Conservation (phyloP, 257 asterid genomes). For the Solanum sparsipilum region DNA sequence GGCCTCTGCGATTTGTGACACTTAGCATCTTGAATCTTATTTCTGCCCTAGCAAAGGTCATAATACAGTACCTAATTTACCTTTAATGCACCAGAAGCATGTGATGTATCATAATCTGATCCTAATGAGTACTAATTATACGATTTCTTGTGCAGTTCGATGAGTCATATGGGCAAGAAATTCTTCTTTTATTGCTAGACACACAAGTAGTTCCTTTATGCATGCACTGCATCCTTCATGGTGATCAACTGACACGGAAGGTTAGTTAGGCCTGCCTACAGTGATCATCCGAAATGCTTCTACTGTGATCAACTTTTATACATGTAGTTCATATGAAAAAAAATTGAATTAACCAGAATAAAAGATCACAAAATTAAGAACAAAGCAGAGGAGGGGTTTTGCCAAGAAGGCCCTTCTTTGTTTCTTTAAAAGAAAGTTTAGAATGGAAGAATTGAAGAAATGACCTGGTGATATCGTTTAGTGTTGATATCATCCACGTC, state of each 20-base stretch:
- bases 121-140: too few relatives aligned
- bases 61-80: background rate
- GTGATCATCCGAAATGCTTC: background rate
- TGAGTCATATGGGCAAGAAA: background rate
- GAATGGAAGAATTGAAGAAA: background rate
- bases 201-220: background rate
- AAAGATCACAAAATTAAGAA: background rate
- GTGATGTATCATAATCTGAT: too few relatives aligned
- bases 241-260: background rate
- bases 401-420: background rate
- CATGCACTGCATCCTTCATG: background rate
- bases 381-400: background rate
- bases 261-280: background rate
- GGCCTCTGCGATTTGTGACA: background rate
- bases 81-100: background rate
- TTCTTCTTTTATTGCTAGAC: background rate
- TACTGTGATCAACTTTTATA: background rate
- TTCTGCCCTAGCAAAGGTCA: background rate
- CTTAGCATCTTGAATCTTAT: background rate
- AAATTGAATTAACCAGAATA: background rate
- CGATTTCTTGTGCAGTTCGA: background rate
- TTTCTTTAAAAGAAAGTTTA: background rate
- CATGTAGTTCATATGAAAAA: background rate
- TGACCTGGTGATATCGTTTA: background rate
- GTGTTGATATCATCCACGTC: background rate